Base-by-base conservation (phyloP, 108 stramenopile genomes). In the Chaetoceros muelleri region DNA sequence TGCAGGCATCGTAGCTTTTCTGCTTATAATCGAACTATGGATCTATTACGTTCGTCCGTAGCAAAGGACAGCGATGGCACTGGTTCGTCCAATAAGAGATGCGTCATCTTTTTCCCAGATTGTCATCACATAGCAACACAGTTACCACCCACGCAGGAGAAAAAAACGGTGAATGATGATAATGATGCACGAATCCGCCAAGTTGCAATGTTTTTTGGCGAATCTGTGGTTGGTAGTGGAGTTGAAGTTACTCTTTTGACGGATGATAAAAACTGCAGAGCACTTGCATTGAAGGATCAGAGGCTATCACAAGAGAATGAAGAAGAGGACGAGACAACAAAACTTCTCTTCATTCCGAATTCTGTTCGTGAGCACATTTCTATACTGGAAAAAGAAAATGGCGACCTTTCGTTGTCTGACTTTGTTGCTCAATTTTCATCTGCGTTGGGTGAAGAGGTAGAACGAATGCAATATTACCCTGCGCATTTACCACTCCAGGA, bases 141-240 rank as follows among this genome's bases (percentile, higher is more conserved):
- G 44, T 50, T 65, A 26, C n/a, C n/a, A n/a, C 63, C 13, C 58
- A 66, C 46, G 57, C 67, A 13, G 48, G 28, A 21, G 58, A 66
- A 71, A 46, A 20, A 55, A 52, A 53, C 45, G 10, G 28, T 73
- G 51, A 89, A 89, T 55, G 86, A 92, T 59, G 80, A 76, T 53
- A 91, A 91, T 52, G 90, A 91, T 66, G 76, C 71, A 7, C 65
- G 86, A 26, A 71, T 91, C 44, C 79, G 90, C 23, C 72, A 69
- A 47, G 84, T 87, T 1, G 90, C 90, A 3, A 47, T 52, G 8
- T 75, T 71, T 56, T 85, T 74, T 53, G 90, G 74, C 25, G 51
- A 67, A 46, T 57, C 73, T 24, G 44, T 87, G 28, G 60, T 30
- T 28, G 55, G 67, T 24, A 28, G 61, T 8, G 46, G 67, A 23